These are phyloP conservation scores for Kwoniella sp. DNA, from an alignment of 768 basidiomycete genomes.

Conservation along the genomic window DNA sequence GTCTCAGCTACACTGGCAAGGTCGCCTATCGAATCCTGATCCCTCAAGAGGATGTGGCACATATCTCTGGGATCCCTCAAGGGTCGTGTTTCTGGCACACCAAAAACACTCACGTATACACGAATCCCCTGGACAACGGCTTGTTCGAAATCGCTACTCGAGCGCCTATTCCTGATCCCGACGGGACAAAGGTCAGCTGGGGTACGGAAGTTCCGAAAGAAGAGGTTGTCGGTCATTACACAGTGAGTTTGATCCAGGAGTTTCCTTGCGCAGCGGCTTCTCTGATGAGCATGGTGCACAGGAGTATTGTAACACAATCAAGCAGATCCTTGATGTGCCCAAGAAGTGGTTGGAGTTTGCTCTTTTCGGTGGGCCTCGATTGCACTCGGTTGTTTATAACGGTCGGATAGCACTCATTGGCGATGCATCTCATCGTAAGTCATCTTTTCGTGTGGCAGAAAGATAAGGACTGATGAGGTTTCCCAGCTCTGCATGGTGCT, in stretches of 20 bases:
- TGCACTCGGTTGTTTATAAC: conserved; percentile 9
- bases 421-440: conserved; percentile 23
- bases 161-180: conserved; percentile 10
- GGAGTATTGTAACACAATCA: conserved; percentile 10
- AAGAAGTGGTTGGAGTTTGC: conserved; percentile 23
- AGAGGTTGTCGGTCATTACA: conserved; percentile 14
- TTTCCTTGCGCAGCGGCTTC: background rate
- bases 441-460: background rate
- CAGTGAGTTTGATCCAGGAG: background rate
- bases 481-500: conserved; percentile 6
- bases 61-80: conserved; percentile 11
- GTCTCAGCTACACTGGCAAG: conserved; percentile 23
- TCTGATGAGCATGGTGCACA: background rate
- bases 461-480: no score
- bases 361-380: conserved; percentile 16
- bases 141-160: conserved; percentile 17
- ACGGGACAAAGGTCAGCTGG: conserved; percentile 22
- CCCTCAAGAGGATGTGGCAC: conserved; percentile 8
- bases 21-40: conserved; percentile 20
- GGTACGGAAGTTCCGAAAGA: conserved; percentile 17
- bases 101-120: conserved; percentile 9
- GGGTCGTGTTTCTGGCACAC: conserved; percentile 15
- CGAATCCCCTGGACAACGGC: conserved; percentile 13
- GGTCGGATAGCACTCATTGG: conserved; percentile 15
- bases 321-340: conserved; percentile 3